Conservation (phyloP, 805 yeast genomes). For the Pichia cabralensis region DNA sequence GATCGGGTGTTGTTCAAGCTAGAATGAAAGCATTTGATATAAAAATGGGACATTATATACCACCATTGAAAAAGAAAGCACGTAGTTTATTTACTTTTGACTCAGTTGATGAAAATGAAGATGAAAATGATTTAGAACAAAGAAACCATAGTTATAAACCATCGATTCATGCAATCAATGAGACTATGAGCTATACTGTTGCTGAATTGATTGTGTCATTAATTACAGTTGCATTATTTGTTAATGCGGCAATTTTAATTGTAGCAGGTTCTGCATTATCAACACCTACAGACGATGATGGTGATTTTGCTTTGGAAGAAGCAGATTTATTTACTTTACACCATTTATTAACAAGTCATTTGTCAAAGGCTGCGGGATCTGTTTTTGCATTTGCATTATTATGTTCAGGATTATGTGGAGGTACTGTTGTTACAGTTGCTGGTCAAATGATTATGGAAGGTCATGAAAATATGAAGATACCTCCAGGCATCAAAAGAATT, state of each 20-base stretch:
- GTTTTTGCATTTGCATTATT: conserved; percentile 83
- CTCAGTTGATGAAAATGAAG: conserved; percentile 20
- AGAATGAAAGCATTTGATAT: conserved; percentile 72
- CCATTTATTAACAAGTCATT: conserved; percentile 52
- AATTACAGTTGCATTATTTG: conserved; percentile 84
- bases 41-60: conserved; percentile 47
- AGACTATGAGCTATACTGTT: conserved; percentile 70
- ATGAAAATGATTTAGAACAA: conserved; percentile 28
- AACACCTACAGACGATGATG: conserved; percentile 29
- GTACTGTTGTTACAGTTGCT: conserved; percentile 86
- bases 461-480: conserved; percentile 65
- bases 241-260: conserved; percentile 79
- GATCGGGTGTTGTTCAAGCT: conserved; percentile 83
- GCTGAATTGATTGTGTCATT: conserved; percentile 76
- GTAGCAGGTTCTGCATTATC: conserved; percentile 84
- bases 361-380: conserved; percentile 80
- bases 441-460: conserved; percentile 95
- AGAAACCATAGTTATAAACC: conserved; percentile 41
- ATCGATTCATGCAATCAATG: conserved; percentile 68
- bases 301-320: conserved; percentile 51
- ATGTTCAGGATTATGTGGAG: conserved; percentile 92
- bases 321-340: conserved; percentile 83
- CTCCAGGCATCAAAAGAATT: conserved; percentile 74
- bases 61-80: conserved; percentile 21
- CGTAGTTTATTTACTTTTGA: conserved; percentile 12